Percentiles rank a stretch among this genome's conserved stretches.
Evolutionary conservation across 257 asterid genomes (phyloP).

Genomic region (Solanum neorickii): DNA sequence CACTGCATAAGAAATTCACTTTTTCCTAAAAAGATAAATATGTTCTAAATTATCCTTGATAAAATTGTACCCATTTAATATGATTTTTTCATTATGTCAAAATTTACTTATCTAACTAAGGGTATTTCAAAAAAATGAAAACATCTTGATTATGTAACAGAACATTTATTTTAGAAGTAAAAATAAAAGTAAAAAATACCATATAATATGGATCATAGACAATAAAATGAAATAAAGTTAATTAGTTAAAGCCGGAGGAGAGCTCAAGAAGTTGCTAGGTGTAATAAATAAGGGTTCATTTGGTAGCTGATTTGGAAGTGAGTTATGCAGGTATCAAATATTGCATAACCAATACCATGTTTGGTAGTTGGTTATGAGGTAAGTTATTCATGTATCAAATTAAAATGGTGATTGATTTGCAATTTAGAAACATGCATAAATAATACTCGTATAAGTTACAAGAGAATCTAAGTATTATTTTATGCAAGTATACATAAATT

Average conservation of each 20-base stretch:
- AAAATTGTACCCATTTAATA: background rate
- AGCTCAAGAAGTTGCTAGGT: background rate
- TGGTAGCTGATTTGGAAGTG: background rate
- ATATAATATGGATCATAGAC: background rate
- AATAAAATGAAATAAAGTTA: background rate
- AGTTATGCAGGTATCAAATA: background rate
- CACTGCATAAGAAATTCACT: background rate
- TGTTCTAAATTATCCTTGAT: background rate
- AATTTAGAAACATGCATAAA: background rate
- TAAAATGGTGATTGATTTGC: background rate
- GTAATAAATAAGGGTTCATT: background rate
- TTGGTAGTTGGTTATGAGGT: background rate
- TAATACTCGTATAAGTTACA: background rate
- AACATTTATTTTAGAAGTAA: background rate
- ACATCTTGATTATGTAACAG: background rate
- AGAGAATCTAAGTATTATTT: background rate
- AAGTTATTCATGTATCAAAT: background rate
- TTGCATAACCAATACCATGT: background rate
- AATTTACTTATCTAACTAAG: background rate
- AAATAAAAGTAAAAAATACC: background rate
- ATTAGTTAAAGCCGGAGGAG: background rate
- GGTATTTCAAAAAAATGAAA: background rate
- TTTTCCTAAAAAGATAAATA: background rate
- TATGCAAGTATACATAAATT: background rate
- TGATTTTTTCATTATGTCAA: background rate